Evolutionary conservation across 1,284 basidiomycete genomes (phyloP), one percentile per base, ranked within the genome.

Genomic region (Cerrena zonata): DNA sequence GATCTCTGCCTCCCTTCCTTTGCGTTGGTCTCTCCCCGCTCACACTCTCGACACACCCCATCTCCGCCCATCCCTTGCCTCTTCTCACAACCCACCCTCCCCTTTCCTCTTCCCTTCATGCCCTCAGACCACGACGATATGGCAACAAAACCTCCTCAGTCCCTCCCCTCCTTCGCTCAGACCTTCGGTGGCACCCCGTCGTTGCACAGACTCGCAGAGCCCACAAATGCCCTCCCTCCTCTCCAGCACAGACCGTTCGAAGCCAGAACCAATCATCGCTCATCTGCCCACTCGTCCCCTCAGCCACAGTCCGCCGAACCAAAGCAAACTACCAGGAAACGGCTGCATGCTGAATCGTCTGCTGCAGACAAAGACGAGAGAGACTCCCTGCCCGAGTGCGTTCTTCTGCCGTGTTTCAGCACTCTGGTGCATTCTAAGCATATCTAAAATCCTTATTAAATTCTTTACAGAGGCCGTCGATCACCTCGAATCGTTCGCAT

Each of bases 141-240:
- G 63, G 57, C 63, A 11, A 61, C 64, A 5, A 61, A 65, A 53
- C 56, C 62, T 26, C 56, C 76, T 49, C 82, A 82, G 64, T 81
- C 83, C n/a, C 77, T 88, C 41, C 85, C 85, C 30, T 84, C 86
- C 41, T 88, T 88, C 64, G 80, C 82, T 2, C 81, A 84, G 65
- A 78, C 86, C 0, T 88, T 88, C 26, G 48, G 48, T 38, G 13
- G 25, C 66, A 78, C 74, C 65, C 69, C 59, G 50, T 78, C 79
- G 11, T 67, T 84, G 49, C 69, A 63, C 65, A 73, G 67, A 51
- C 73, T 79, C 23, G 59, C 74, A 1, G 65, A 69, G 49, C 49
- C 52, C 30, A 74, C 67, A 61, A 81, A 79, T 65, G 71, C 80
- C 39, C 70, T 86, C 10, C 83, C 84, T 15, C 84, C 84, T 46